Evolutionary conservation across 176 grass and related monocot genomes (phyloP), one percentile per base, ranked within the genome.

Genomic region (Tillandsia leiboldiana): DNA sequence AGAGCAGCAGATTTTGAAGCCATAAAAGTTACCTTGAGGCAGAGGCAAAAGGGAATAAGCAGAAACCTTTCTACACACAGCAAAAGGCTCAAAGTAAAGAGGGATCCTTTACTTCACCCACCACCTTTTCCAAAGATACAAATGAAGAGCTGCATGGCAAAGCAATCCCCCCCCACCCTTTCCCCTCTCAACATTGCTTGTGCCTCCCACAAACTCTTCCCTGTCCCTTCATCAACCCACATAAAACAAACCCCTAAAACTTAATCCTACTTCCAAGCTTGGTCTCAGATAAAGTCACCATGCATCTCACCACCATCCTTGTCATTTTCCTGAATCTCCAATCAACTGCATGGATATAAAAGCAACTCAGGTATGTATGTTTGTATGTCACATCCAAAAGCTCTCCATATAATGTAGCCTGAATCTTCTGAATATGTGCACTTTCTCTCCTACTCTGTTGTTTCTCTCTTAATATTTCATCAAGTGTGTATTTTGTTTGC

Each of bases 31-130:
- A 22, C 42, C 50, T 67, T 83, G 11, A 74, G 77, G 53, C 49
- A 64, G 67, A 68, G 69, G 53, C 63, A 26, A 80, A 18, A 47
- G 33, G 51, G 70, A 70, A 79, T 64, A 64, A 70, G 63, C 74
- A 51, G 18, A 67, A 68, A 72, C 76, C 54, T 48, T 74, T 68
- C 18, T 57, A 65, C 47, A 73, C 58, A 73, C 58, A n/a, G n/a
- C 20, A 87, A 51, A 73, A 71, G 70, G 15, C 18, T 27, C 26
- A 68, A 26, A 10, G 62, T 29, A 50, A 75, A 50, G 18, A 18
- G 76, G 54, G 72, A 96, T 91, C 72, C 83, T 75, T 89, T 71
- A 42, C 82, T 75, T 79, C 53, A 66, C 48, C 72, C 50, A 51
- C 49, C 26, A 29, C 49, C 3, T 61, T 61, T 56, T 12, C 64